A percentile compares a stretch with the other conserved stretches of the same genome.
Evolutionary conservation across 1,284 basidiomycete species (phyloP).

Genomic region (Chiua sp.): DNA sequence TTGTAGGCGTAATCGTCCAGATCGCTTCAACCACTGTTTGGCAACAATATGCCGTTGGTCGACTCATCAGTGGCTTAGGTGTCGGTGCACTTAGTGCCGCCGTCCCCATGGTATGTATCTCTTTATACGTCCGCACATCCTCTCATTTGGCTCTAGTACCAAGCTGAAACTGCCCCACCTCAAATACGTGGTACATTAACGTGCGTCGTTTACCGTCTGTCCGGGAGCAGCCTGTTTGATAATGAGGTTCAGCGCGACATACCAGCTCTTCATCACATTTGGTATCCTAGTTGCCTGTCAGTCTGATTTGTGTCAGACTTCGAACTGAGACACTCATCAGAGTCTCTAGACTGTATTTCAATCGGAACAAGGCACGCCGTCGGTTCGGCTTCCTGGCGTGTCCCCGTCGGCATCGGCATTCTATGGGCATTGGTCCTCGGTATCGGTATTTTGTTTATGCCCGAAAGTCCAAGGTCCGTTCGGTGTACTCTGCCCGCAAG

Average conservation of each 20-base stretch:
- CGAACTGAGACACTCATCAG: not conserved
- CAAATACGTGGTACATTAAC: constrained; percentile 81
- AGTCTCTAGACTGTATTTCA: constrained; percentile 57
- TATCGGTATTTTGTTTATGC: constrained; percentile 77
- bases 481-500: not conserved
- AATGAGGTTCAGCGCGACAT: constrained; percentile 46
- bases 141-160: constrained; percentile 48
- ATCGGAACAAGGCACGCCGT: constrained; percentile 58
- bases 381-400: constrained; percentile 65
- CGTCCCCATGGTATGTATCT: constrained; percentile 64
- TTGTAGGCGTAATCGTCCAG: constrained; percentile 74
- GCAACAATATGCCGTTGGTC: constrained; percentile 73
- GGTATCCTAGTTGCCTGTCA: constrained; percentile 78
- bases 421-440: constrained; percentile 71
- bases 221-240: not conserved
- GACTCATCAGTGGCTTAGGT: constrained; percentile 69
- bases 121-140: not conserved
- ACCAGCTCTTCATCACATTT: constrained; percentile 79
- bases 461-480: constrained; percentile 66
- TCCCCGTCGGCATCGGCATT: constrained; percentile 73
- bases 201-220: constrained; percentile 8
- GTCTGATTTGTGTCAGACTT: constrained; percentile 19
- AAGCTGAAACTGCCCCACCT: constrained; percentile 78
- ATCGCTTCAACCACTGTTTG: constrained; percentile 54
- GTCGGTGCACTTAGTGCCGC: constrained; percentile 78